Evolutionary conservation across 805 yeast species (phyloP), one percentile per base, ranked within the genome.

Genomic region (Priceomyces carsonii): DNA sequence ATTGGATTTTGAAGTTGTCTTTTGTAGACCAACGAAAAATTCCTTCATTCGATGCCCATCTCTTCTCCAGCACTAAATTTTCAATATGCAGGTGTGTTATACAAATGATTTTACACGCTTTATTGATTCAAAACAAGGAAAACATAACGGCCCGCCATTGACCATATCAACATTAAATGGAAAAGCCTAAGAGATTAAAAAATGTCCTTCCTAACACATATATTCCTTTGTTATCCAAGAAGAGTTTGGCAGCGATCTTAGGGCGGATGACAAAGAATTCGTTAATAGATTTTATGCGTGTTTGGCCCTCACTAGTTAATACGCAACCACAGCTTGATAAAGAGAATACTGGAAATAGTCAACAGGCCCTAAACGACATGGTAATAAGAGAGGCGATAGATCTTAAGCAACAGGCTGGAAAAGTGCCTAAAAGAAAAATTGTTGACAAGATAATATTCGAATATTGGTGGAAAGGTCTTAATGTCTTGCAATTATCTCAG

Each of bases 401-500:
- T 10, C 26, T 45, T 26, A 35, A 45, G 31, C 26, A 29, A 10
- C 18, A 29, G 8, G 23, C 36, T 5, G 16, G 41, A 3, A 49
- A 50, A 32, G 39, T 53, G 28, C 52, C 57, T 7, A 67, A 66
- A 38, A 40, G 56, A 22, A 46, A 52, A 24, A 40, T 66, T 6
- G 59, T 79, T 4, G 79, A 78, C 38, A 51, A 56, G 22, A 60
- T 79, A n/a, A 40, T 77, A 6, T 65, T 55, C 25, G 71, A 73
- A 9, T 72, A 63, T 44, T 82, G 85, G 74, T 59, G 71, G 1
- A 47, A 57, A 5, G 88, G 88, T 0, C 53, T 82, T 27, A 82
- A 80, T 44, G 58, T 81, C 1, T 63, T 79, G 12, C 95, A 85
- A 51, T 51, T 80, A 26, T 81, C 93, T 0, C 88, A 83, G 40